Evolutionary conservation across 495 filamentous ascomycete species (phyloP).

Genomic region (Penicillium lividum): DNA sequence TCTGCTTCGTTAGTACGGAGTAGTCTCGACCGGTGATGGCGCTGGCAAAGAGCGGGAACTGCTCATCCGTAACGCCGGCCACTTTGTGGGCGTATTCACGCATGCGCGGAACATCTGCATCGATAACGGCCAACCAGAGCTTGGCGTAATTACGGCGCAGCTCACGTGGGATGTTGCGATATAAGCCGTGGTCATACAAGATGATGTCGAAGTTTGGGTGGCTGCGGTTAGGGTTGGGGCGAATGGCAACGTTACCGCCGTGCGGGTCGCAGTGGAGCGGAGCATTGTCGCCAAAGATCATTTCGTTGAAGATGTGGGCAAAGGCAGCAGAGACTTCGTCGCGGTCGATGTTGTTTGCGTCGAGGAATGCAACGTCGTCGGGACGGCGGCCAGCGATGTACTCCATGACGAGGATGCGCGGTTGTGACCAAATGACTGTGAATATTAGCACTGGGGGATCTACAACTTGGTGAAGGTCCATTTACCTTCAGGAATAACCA

Average conservation of each 20-base stretch:
- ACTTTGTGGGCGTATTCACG: slow-evolving; percentile 85
- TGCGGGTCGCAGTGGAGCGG: slow-evolving; percentile 97
- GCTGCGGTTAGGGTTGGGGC: slow-evolving; percentile 61
- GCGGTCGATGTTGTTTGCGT: slow-evolving; percentile 82
- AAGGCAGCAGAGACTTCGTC: slow-evolving; percentile 95
- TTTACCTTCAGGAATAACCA: slow-evolving; percentile 78
- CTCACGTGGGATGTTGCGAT: slow-evolving; percentile 81
- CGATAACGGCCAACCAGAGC: slow-evolving; percentile 94
- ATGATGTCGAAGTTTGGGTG: slow-evolving; percentile 93
- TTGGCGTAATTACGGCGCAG: slow-evolving; percentile 90
- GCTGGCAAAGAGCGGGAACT: slow-evolving; percentile 93
- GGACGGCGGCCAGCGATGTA: slow-evolving; percentile 83
- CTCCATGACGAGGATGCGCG: slow-evolving; percentile 94
- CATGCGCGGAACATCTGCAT: slow-evolving; percentile 80
- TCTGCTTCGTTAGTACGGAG: slow-evolving; percentile 61
- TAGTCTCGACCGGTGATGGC: slow-evolving; percentile 97
- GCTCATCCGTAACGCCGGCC: slow-evolving; percentile 83
- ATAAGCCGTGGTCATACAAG: slow-evolving; percentile 96
- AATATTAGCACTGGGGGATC: slow-evolving; percentile 16
- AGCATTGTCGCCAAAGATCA: slow-evolving; percentile 93
- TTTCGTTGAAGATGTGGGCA: slow-evolving; percentile 95
- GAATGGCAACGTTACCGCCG: slow-evolving; percentile 94
- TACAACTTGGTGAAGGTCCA: neutral
- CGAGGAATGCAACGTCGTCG: slow-evolving; percentile 86
- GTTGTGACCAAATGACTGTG: slow-evolving; percentile 80